Percentiles rank a stretch among this genome's conserved stretches.
phyloP scores from a whole-genome alignment of 2,329 filamentous ascomycete genomes.

The Fusarium tjaetaba region DNA sequence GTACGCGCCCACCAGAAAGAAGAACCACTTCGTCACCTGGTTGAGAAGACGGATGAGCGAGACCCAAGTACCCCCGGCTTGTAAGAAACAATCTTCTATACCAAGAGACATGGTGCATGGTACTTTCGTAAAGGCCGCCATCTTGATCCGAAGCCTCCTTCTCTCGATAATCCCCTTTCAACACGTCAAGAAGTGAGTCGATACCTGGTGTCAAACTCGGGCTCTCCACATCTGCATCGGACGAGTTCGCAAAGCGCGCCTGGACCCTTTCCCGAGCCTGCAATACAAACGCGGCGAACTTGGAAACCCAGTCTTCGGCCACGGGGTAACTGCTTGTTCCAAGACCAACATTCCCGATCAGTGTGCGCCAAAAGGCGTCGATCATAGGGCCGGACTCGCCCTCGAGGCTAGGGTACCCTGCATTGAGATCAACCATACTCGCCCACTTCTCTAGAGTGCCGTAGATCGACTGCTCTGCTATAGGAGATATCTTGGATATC shows the following conservation, averaged over 20 bases:
- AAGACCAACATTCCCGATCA: background rate
- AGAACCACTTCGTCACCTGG: fast-evolving
- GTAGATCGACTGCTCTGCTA: background rate
- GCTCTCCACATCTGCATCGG: fast-evolving
- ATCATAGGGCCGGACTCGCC: fast-evolving
- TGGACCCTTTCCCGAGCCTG: background rate
- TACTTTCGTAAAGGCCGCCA: fast-evolving
- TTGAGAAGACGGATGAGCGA: background rate
- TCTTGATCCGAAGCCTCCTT: background rate
- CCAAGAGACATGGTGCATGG: background rate
- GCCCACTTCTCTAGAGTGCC: background rate
- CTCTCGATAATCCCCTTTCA: fast-evolving
- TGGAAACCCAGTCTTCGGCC: background rate
- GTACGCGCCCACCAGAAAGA: background rate
- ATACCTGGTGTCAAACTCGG: background rate
- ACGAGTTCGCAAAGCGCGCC: fast-evolving
- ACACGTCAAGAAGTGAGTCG: background rate
- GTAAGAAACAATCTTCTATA: background rate
- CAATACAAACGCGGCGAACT: background rate
- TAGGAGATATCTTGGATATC: background rate
- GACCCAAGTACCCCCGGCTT: fast-evolving
- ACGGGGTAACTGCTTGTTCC: background rate
- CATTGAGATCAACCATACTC: background rate
- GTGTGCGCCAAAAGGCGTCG: background rate
- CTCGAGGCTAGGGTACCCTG: fast-evolving